phyloP scores from a whole-genome alignment of 306 rosid species.

The Prunus salicina region DNA sequence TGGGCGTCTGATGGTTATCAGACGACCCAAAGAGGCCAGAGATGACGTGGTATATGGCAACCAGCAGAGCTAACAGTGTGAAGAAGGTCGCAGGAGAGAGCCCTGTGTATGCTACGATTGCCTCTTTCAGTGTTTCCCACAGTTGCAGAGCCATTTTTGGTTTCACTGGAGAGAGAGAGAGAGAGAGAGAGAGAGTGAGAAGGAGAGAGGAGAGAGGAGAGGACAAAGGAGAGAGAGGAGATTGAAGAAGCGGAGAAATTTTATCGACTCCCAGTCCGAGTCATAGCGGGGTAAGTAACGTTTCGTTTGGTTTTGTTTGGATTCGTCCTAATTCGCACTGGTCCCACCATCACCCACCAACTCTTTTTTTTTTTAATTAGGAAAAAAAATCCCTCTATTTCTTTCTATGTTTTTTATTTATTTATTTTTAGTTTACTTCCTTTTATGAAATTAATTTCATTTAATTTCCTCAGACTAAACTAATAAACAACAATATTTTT shows the following conservation, averaged over 20 bases:
- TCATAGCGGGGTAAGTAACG: neutral
- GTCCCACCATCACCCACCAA: neutral
- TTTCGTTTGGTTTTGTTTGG: neutral
- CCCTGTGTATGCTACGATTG: slow-evolving; percentile 75
- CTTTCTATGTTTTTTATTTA: neutral
- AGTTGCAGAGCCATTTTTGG: slow-evolving; percentile 67
- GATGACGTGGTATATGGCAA: slow-evolving; percentile 58
- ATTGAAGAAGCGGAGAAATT: neutral
- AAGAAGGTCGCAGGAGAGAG: slow-evolving; percentile 84
- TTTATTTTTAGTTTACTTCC: neutral
- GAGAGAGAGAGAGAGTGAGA: neutral
- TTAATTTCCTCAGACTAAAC: too few relatives aligned
- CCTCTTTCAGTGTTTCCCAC: slow-evolving; percentile 84
- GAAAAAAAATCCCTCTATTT: neutral
- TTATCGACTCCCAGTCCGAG: neutral
- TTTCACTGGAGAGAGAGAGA: neutral
- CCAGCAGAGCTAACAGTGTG: slow-evolving; percentile 54
- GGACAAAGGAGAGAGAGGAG: too few relatives aligned
- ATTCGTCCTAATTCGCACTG: neutral
- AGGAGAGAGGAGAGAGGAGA: neutral
- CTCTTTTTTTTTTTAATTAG: neutral
- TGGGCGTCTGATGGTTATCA: slow-evolving; percentile 15
- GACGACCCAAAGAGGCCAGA: slow-evolving; percentile 64
- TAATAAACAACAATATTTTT: too few relatives aligned
- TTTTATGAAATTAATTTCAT: neutral